Evolutionary conservation across 139 green algal species (phyloP), one percentile per base, ranked within the genome.

Genomic region (Tetradesmus lagerheimii): DNA sequence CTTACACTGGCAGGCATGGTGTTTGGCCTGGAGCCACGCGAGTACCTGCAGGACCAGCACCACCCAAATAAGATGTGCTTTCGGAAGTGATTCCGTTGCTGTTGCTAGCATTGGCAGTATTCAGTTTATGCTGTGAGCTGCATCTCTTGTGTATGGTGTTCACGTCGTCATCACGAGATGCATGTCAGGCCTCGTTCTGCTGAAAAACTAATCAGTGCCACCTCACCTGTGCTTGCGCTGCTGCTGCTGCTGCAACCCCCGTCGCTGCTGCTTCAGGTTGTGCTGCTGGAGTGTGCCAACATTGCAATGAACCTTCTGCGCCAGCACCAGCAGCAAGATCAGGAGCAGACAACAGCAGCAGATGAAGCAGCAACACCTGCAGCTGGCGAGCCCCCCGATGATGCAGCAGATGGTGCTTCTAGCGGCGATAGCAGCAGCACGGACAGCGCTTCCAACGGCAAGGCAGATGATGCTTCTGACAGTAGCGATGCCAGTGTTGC

Each of bases 211-310:
- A 11, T 34, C 25, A 77, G 14, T 77, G 66, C 25, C 25, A 23
- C 66, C 27, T 3, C n/a, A n/a, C n/a, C n/a, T n/a, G n/a, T 35
- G n/a, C 27, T 34, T 3, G 8, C 27, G 66, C 66, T 77, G 66
- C 66, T 37, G 66, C 27, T 77, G 66, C 66, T 18, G 66, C 27
- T 39, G n/a, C n/a, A 8, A 9, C n/a, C 39, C 5, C 27, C 34
- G 25, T 6, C 25, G 25, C 64, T 34, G 64, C 64, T 75, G 67
- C 67, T 78, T n/a, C 67, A 78, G 67, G 9, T 78, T 3, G 67
- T 78, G n/a, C 67, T 78, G 67, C n/a, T 78, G 67, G 67, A 78
- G n/a, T 38, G 29, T 41, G 67, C 67, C 67, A 78, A 78, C 67
- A 78, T 78, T 14, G 67, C 67, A 4, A 37, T 78, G n/a, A 78